A percentile compares a stretch with the other conserved stretches of the same genome.
These are phyloP conservation scores for Diaporthe eres DNA, from an alignment of 2,329 filamentous ascomycete genomes.

Conservation along the genomic window DNA sequence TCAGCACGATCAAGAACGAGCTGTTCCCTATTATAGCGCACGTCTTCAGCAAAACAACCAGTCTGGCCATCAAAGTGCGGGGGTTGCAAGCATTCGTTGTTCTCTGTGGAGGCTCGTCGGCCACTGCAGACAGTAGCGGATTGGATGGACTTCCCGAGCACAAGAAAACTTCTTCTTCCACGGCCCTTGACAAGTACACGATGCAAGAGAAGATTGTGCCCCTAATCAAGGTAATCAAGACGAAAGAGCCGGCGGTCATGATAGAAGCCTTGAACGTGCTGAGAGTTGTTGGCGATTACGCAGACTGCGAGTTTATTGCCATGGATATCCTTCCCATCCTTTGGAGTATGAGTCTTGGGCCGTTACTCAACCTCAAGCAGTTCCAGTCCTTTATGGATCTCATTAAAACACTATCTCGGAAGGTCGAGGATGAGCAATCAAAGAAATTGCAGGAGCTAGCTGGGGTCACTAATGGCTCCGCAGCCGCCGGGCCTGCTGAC, in stretches of 20 bases:
- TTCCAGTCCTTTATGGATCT: conserved; percentile 93
- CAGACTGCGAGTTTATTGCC: conserved; percentile 91
- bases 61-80: conserved; percentile 93
- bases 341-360: conserved; percentile 93
- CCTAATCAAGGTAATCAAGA: conserved; percentile 92
- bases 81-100: conserved; percentile 92
- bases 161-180: conserved; percentile 76
- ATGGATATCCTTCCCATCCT: conserved; percentile 91
- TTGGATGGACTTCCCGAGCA: conserved; percentile 79
- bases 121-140: conserved; percentile 73
- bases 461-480: conserved; percentile 66
- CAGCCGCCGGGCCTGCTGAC: conserved; percentile 66
- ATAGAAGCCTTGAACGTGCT: conserved; percentile 91
- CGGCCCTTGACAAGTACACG: conserved; percentile 95
- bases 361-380: conserved; percentile 86
- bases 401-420: conserved; percentile 83
- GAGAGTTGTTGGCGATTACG: conserved; percentile 83
- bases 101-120: conserved; percentile 83
- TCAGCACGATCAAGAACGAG: conserved; percentile 96
- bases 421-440: conserved; percentile 90
- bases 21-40: conserved; percentile 91
- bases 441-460: conserved; percentile 89
- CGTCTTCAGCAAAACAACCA: conserved; percentile 94
- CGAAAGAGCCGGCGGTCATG: conserved; percentile 98
- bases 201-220: conserved; percentile 98